Percentiles rank a stretch among this genome's conserved stretches.
Evolutionary conservation across 441 rosid species (phyloP).

Genomic region (Corymbia citriodora): DNA sequence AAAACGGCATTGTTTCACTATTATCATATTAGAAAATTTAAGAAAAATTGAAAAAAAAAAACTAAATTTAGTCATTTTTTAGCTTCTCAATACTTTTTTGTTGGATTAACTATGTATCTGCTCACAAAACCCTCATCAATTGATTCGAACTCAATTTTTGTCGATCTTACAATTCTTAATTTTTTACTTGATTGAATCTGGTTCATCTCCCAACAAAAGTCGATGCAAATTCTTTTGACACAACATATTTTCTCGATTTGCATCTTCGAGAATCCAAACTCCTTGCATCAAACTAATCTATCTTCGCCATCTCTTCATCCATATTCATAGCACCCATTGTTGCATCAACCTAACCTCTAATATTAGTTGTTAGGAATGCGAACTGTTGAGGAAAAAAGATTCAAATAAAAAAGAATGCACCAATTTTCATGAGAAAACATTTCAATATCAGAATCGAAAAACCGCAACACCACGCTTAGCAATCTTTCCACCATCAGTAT

Average conservation of each 20-base stretch:
- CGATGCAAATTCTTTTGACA: background rate
- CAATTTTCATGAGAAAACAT: background rate
- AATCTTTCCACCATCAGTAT: too few relatives aligned
- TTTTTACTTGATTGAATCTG: background rate
- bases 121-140: background rate
- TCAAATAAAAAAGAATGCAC: background rate
- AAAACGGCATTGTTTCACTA: background rate
- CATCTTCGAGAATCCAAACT: background rate
- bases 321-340: background rate
- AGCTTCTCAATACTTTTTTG: background rate
- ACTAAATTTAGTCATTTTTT: background rate
- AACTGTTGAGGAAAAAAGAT: rapidly evolving
- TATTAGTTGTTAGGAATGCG: rapidly evolving
- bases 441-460: background rate
- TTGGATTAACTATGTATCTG: background rate
- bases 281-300: background rate
- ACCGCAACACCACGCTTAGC: background rate
- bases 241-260: background rate
- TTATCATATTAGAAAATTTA: too few relatives aligned
- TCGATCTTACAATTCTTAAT: background rate
- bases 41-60: background rate
- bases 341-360: background rate
- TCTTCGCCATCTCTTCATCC: background rate
- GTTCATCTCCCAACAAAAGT: background rate
- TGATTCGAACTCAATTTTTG: background rate